Conservation (phyloP, 108 stramenopile genomes). For the Pseudonitzschia delicatissima region DNA sequence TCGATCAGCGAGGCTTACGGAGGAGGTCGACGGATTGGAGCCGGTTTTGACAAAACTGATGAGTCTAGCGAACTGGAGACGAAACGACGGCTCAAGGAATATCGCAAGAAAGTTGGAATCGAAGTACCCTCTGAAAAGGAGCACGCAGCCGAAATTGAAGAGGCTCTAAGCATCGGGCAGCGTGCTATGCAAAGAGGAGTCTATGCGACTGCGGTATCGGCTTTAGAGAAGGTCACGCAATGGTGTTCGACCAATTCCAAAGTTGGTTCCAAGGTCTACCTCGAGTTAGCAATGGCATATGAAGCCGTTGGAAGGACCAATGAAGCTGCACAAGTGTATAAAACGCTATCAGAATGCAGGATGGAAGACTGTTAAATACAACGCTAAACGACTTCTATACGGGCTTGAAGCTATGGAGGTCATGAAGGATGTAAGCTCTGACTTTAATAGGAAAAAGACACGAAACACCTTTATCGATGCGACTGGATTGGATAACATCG, state of each 20-base stretch:
- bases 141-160: slow-evolving; percentile 65
- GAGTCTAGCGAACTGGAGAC: slow-evolving; percentile 45
- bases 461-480: slow-evolving; percentile 82
- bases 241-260: slow-evolving; percentile 78
- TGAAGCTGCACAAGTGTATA: slow-evolving; percentile 70
- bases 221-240: slow-evolving; percentile 81
- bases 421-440: slow-evolving; percentile 64
- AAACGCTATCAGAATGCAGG: slow-evolving; percentile 58
- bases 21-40: slow-evolving; percentile 83
- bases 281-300: slow-evolving; percentile 89
- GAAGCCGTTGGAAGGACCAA: slow-evolving; percentile 77
- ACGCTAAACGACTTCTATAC: slow-evolving; percentile 74
- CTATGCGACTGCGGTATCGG: slow-evolving; percentile 74
- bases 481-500: slow-evolving; percentile 66
- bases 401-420: slow-evolving; percentile 85
- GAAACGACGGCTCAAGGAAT: slow-evolving; percentile 44
- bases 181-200: slow-evolving; percentile 74
- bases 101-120: slow-evolving; percentile 73
- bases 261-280: slow-evolving; percentile 74
- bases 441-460: slow-evolving; percentile 59
- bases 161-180: slow-evolving; percentile 58
- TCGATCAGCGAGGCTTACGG: slow-evolving; percentile 91
- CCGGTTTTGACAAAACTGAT: slow-evolving; percentile 61
- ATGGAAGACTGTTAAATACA: slow-evolving; percentile 77
- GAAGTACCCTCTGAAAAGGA: slow-evolving; percentile 80